These are phyloP conservation scores for Thuidium tamariscinum DNA, from an alignment of 225 moss, liverwort and hornwort species.

Conservation along the genomic window DNA sequence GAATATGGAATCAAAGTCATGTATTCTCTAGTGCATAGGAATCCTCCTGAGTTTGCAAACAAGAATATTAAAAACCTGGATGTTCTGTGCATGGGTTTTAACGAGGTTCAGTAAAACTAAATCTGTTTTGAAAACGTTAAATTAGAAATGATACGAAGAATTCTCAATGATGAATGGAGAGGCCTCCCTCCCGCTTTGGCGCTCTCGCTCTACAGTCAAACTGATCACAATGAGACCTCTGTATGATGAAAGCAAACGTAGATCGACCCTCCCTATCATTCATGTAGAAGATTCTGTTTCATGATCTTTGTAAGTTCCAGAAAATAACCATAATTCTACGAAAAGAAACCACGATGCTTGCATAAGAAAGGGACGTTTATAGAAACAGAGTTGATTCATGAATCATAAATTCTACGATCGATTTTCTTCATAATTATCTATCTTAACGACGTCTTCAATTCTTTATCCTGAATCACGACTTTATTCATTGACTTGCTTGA, in stretches of 20 bases:
- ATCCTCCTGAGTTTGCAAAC: not conserved
- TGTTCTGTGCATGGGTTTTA: not conserved
- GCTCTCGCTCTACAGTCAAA: not conserved
- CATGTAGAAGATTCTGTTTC: not conserved
- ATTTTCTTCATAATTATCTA: not conserved
- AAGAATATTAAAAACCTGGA: not conserved
- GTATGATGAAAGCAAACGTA: not conserved
- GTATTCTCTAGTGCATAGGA: not conserved
- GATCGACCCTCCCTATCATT: not conserved
- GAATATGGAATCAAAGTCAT: not conserved
- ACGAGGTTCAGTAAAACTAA: not conserved
- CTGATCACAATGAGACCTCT: not conserved
- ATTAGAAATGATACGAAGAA: not conserved
- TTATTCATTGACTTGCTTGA: not conserved
- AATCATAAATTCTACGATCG: not conserved
- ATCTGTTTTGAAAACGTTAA: not conserved
- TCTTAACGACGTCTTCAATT: not conserved
- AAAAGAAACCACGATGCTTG: not conserved
- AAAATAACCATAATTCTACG: not conserved
- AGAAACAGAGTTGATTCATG: not conserved
- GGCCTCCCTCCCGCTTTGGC: not conserved
- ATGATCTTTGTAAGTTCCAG: not conserved
- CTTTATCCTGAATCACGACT: not conserved
- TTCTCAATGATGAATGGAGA: not conserved
- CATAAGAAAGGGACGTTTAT: not conserved